Conservation (phyloP, 139 green algal species). For the Gonium pectorale region DNA sequence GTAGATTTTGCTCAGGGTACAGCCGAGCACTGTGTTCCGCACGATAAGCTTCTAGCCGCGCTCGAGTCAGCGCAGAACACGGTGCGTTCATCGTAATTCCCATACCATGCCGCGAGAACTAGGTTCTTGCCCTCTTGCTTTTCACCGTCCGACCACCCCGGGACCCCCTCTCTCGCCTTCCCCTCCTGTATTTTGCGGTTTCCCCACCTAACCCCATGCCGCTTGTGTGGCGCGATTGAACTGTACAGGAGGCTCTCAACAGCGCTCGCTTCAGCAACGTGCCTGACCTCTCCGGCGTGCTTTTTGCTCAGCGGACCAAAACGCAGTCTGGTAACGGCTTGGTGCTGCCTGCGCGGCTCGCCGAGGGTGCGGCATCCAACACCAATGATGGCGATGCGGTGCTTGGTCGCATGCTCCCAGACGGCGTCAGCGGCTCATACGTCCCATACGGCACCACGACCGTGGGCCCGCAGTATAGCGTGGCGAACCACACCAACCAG, state of each 20-base stretch:
- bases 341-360: constrained; percentile 17
- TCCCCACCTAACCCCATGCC: neutral
- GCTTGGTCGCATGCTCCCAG: neutral
- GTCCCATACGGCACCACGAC: constrained; percentile 24
- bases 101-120: too few species aligned
- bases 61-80: constrained; percentile 21
- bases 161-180: constrained; percentile 4
- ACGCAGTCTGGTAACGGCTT: constrained; percentile 14
- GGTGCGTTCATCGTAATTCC: too few species aligned
- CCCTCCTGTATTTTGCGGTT: too few species aligned
- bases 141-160: neutral
- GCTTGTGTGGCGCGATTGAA: neutral
- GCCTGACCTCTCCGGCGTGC: constrained; percentile 7
- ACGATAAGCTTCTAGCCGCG: constrained; percentile 27
- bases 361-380: neutral
- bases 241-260: neutral
- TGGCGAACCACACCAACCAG: neutral
- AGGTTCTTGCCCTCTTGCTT: too few species aligned
- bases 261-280: neutral
- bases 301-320: constrained; percentile 39
- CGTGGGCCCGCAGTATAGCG: constrained; percentile 7
- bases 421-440: neutral
- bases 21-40: neutral
- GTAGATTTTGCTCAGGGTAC: too few species aligned
- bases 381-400: neutral